Base-by-base conservation (phyloP, 2,329 filamentous ascomycete species). In the Ophiostoma sp. region DNA sequence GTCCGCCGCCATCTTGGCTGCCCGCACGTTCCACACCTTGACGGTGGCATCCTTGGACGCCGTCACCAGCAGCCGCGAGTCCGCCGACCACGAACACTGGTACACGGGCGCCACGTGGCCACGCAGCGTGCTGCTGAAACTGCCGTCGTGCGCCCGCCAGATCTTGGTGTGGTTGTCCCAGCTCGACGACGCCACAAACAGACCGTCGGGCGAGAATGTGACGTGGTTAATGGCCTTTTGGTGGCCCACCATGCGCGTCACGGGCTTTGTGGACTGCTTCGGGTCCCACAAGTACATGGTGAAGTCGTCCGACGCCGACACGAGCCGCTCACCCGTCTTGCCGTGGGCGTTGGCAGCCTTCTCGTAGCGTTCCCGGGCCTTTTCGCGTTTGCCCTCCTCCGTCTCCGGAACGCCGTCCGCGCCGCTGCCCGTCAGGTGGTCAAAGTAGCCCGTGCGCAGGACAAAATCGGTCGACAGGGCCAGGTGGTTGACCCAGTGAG, bases 151-250 rank as follows among this genome's bases (percentile, higher is more conserved):
- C 2, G 92, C 92, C 77, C 91, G 93, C 95, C 95, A 98, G 33
- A 98, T 83, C 83, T 97, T 97, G 78, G 95, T 94, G 78, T 95
- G 93, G 80, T 98, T 99, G 81, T 99, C 96, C 84, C 95, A 99
- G 3, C 92, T 91, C 9, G 93, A 91, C 50, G 93, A 97, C 9
- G 96, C 96, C 78, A 99, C 94, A 74, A 95, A 87, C 9, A 89
- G 87, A 45, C 94, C 95, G 79, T 98, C 95, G 0, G 95, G 94
- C 0, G 94, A 97, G 82, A 98, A 98, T 0, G 91, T 92, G 66
- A 98, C 95, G 80, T 98, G 93, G 81, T 98, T 98, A 77, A 98
- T 95, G 80, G 95, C 93, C 83, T 98, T 98, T 81, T 98, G 94
- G 79, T 99, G 96, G 1, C 96, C 96, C n/a, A 94, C 83, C 83